Evolutionary conservation across 768 basidiomycete species (phyloP), one percentile per base, ranked within the genome.

Genomic region (Cystobasidiopsis lactophilus): DNA sequence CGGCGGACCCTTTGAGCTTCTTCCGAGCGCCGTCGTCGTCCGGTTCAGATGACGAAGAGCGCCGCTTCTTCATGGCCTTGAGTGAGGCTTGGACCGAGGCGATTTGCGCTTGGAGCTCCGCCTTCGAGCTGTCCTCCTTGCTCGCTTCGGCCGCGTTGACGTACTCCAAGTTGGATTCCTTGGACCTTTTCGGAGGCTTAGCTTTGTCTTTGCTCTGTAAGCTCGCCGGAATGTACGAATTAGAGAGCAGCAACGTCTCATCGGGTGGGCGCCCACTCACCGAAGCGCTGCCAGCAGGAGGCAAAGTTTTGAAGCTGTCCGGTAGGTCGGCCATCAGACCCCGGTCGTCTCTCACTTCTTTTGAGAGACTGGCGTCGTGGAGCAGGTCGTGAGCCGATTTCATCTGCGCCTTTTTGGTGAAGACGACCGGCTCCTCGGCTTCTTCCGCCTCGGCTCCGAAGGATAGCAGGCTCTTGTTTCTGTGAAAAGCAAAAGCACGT

Each of bases 401-500:
- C 49, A 63, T 51, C 53, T 63, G 62, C 33, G 53, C 45, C 35
- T 51, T 52, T 0, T 23, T 38, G 21, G 55, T 49, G 3, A 55
- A 50, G 3, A 52, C 24, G n/a, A n/a, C n/a, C 19, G 37, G 33
- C 29, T 51, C 49, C 27, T 26, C n/a, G 41, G 41, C 41, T 43
- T 7, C 62, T 41, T 77, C 79, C 26, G 74, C 79, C 31, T 61
- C 70, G 3, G 67, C 77, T n/a, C 77, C 85, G 64, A 98, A 98
- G 48, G 85, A 91, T 51, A 96, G 66, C 10, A 98, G 67, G 52
- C 80, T 82, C 10, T 82, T 81, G 61, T 98, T 85, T 67, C 19
- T 40, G 16, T 26, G 35, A 10, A 31, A 5, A 21, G 54, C 31
- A 27, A 52, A 40, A 35, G 52, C 39, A n/a, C 2, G 9, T 11